A percentile compares a stretch with the other conserved stretches of the same genome.
Evolutionary conservation across 306 rosid genomes (phyloP).

Genomic region (Vigna hirtella): DNA sequence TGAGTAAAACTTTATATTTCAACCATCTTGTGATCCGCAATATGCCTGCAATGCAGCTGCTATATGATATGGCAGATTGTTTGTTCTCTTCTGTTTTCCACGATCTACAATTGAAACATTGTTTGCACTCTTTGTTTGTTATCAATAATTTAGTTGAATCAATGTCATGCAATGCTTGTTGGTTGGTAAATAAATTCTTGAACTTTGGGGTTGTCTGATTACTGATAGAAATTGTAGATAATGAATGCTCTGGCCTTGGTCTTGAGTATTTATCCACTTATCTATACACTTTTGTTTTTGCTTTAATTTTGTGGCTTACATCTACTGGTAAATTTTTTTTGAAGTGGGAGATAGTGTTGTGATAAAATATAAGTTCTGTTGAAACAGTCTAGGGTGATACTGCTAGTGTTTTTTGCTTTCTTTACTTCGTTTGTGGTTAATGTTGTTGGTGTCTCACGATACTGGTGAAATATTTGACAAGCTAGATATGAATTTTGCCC

Average conservation of each 20-base stretch:
- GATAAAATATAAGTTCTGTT: background rate
- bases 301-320: background rate
- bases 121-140: constrained; percentile 1
- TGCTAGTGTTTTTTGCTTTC: constrained; percentile 3
- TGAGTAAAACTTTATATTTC: no score
- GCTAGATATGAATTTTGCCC: constrained; percentile 1
- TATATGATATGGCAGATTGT: no score
- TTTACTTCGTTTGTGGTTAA: background rate
- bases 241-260: background rate
- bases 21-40: no score
- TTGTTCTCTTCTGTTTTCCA: no score
- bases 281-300: background rate
- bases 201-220: background rate
- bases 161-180: background rate
- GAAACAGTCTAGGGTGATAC: background rate
- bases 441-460: background rate
- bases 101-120: no score
- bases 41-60: no score
- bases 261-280: constrained; percentile 3
- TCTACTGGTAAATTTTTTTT: background rate
- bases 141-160: background rate
- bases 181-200: constrained; percentile 18
- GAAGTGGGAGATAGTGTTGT: background rate
- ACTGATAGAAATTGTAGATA: background rate
- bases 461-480: background rate